phyloP scores from a whole-genome alignment of 495 filamentous ascomycete genomes.

The Penicillium goetzii region DNA sequence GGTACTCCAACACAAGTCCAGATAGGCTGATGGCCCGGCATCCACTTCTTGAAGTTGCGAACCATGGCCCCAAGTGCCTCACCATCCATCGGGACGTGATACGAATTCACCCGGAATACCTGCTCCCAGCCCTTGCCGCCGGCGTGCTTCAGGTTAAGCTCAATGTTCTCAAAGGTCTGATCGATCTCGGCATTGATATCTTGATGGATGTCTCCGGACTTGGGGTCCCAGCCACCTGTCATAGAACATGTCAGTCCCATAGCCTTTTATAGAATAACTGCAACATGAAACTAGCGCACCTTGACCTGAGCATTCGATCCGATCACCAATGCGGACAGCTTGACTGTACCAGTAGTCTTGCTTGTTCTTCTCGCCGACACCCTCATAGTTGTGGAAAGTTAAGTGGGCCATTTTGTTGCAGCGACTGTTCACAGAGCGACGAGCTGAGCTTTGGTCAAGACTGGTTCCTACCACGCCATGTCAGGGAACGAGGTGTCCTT shows the following conservation, averaged over 20 bases:
- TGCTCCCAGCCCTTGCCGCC: slow-evolving; percentile 63
- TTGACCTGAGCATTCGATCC: slow-evolving; percentile 59
- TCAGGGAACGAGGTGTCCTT: neutral
- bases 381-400: slow-evolving; percentile 47
- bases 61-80: slow-evolving; percentile 47
- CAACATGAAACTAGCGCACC: slow-evolving; percentile 33
- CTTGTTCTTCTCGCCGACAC: slow-evolving; percentile 41
- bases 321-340: slow-evolving; percentile 56
- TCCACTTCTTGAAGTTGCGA: slow-evolving; percentile 51
- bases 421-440: no score
- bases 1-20: slow-evolving; percentile 55
- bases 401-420: slow-evolving; percentile 44
- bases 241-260: neutral
- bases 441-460: neutral
- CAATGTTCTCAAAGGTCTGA: slow-evolving; percentile 58
- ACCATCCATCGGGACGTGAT: slow-evolving; percentile 48
- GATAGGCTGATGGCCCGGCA: slow-evolving; percentile 54
- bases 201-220: slow-evolving; percentile 38
- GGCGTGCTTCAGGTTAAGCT: slow-evolving; percentile 48
- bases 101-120: slow-evolving; percentile 55
- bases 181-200: slow-evolving; percentile 54
- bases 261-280: neutral
- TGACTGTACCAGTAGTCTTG: slow-evolving; percentile 53
- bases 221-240: slow-evolving; percentile 56
- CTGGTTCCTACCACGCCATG: neutral